Evolutionary conservation across 176 grass and related monocot species (phyloP).

Genomic region (Juncus effusus): DNA sequence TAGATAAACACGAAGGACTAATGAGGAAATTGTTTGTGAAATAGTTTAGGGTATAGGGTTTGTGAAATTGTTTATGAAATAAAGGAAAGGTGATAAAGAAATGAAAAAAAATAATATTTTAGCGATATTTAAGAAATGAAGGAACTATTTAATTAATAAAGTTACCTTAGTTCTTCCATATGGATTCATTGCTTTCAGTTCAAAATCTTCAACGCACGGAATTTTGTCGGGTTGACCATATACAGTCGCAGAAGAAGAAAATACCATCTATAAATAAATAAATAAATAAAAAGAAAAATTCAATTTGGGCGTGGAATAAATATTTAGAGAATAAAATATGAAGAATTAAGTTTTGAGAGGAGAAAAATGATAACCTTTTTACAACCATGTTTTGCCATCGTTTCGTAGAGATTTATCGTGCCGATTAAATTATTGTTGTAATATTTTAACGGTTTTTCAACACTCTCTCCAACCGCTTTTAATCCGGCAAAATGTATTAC

Average conservation of each 20-base stretch:
- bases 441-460: conserved; percentile 66
- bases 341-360: background rate
- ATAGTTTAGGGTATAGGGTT: too few relatives aligned
- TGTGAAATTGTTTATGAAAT: too few relatives aligned
- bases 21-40: too few relatives aligned
- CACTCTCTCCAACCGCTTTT: conserved; percentile 89
- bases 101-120: background rate
- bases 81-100: background rate
- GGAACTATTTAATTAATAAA: background rate
- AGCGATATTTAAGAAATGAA: background rate
- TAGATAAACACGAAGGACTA: too few relatives aligned
- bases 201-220: conserved; percentile 69
- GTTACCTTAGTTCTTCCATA: conserved; percentile 88
- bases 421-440: conserved; percentile 88
- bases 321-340: background rate
- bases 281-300: background rate
- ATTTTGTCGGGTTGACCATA: conserved; percentile 77
- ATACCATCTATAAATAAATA: conserved; percentile 47
- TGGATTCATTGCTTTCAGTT: conserved; percentile 72
- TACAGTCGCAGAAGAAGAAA: conserved; percentile 82
- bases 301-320: background rate
- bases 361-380: conserved; percentile 52
- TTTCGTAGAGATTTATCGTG: conserved; percentile 72
- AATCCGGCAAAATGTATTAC: conserved; percentile 88
- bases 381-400: conserved; percentile 66